Base-by-base conservation (phyloP, 257 asterid genomes). In the Plantago ovata region DNA sequence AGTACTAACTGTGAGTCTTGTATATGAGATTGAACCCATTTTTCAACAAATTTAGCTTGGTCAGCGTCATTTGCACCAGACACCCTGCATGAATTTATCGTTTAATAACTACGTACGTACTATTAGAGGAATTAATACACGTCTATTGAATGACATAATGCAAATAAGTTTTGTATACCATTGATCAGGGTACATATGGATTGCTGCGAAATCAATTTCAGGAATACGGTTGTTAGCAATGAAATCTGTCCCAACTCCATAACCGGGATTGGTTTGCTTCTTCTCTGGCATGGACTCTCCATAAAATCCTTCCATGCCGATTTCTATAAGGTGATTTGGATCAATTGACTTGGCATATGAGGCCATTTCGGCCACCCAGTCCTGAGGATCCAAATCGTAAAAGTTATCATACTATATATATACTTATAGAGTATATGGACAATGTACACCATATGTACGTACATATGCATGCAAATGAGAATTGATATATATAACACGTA, bases 21-120 rank as follows among this genome's bases (percentile, higher is more conserved):
- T 10, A 72, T 45, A 63, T 84, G 89, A 7, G 67, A 59, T 28
- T 57, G 18, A 7, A 81, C 56, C 94, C 89, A 84, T 7, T 68
- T 68, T 10, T 66, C 63, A 7, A 75, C 79, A 39, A 84, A 81
- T 59, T 56, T 63, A 7, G 42, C 78, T 52, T 71, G 83, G 0
- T 42, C 82, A 20, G 57, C 56, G 0, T 79, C 81, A 57, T 32
- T 41, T 22, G 60, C 60, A 3, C 82, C 68, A 0, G 81, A 16
- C 2, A 80, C 53, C 92, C 87, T 83, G 7, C 7, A 28, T 28
- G 7, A 28, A n/a, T n/a, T n/a, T n/a, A n/a, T n/a, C n/a, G n/a
- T n/a, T n/a, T n/a, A n/a, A n/a, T n/a, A n/a, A n/a, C n/a, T n/a
- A n/a, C n/a, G n/a, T n/a, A n/a, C n/a, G n/a, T n/a, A n/a, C n/a